Percentiles rank a stretch among this genome's conserved stretches.
Evolutionary conservation across 805 yeast genomes (phyloP).

Genomic region (Schwanniomyces polymorphus): DNA sequence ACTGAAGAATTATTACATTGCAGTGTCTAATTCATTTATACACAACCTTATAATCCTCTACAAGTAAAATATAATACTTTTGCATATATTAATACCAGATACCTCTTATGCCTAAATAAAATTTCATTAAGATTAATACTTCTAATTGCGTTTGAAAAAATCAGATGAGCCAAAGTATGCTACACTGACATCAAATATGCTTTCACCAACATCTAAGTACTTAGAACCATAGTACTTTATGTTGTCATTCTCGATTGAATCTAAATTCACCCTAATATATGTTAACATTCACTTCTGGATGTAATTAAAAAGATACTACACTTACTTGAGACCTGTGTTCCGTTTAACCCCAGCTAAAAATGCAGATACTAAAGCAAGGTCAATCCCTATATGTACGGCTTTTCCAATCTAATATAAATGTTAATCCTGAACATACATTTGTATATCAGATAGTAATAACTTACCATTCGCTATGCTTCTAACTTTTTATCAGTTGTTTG

Average conservation of each 20-base stretch:
- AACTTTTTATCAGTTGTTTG: background rate
- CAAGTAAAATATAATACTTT: background rate
- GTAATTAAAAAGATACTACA: background rate
- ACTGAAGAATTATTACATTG: too few species aligned
- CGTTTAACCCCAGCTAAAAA: conserved; percentile 72
- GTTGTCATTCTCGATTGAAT: conserved; percentile 41
- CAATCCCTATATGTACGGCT: conserved; percentile 56
- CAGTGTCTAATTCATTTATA: too few species aligned
- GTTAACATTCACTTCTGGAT: background rate
- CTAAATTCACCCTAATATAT: conserved; percentile 43
- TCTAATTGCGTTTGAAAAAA: conserved; percentile 64
- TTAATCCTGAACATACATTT: background rate
- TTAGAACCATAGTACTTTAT: conserved; percentile 54
- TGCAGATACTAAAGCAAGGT: conserved; percentile 62
- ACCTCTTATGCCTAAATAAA: background rate
- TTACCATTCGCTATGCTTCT: background rate
- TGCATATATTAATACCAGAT: background rate
- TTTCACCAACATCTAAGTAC: conserved; percentile 86
- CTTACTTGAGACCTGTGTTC: conserved; percentile 58
- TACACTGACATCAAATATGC: conserved; percentile 68
- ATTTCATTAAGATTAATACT: background rate
- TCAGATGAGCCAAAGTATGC: conserved; percentile 69
- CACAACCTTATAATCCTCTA: too few species aligned
- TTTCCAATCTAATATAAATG: conserved; percentile 42
- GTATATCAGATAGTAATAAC: background rate